Evolutionary conservation across 495 filamentous ascomycete genomes (phyloP).

Genomic region (Usnea hakonensis): DNA sequence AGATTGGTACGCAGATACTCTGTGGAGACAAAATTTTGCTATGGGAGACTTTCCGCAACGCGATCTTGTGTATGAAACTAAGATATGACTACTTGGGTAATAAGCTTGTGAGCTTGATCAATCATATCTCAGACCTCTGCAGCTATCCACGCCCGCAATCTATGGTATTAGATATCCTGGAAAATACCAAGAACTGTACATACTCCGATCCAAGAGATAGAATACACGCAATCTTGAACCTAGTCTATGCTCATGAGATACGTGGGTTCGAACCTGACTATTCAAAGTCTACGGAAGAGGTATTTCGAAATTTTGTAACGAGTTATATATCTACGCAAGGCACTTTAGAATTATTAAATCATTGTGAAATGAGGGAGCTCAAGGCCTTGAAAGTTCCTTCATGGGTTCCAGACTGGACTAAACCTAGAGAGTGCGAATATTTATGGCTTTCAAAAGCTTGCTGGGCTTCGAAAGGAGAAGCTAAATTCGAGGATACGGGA

Average conservation of each 20-base stretch:
- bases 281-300: neutral
- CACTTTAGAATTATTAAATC: neutral
- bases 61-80: too few species aligned
- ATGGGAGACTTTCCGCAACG: neutral
- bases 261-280: slow-evolving; percentile 6
- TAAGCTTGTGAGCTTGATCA: too few species aligned
- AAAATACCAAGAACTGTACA: neutral
- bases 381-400: neutral
- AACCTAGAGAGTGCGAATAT: too few species aligned
- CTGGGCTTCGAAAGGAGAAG: too few species aligned
- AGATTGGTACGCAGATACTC: neutral
- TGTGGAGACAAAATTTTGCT: neutral
- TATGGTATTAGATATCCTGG: too few species aligned
- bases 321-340: neutral
- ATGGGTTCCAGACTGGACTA: slow-evolving; percentile 10
- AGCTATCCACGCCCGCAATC: too few species aligned
- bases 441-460: too few species aligned
- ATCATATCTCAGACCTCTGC: too few species aligned
- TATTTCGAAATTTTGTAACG: slow-evolving; percentile 3
- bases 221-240: slow-evolving; percentile 6
- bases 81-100: too few species aligned
- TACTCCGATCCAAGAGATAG: slow-evolving; percentile 12
- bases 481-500: neutral
- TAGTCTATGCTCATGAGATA: neutral
- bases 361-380: neutral